Base-by-base conservation (phyloP, 2,329 filamentous ascomycete species). In the Lomentospora prolificans region DNA sequence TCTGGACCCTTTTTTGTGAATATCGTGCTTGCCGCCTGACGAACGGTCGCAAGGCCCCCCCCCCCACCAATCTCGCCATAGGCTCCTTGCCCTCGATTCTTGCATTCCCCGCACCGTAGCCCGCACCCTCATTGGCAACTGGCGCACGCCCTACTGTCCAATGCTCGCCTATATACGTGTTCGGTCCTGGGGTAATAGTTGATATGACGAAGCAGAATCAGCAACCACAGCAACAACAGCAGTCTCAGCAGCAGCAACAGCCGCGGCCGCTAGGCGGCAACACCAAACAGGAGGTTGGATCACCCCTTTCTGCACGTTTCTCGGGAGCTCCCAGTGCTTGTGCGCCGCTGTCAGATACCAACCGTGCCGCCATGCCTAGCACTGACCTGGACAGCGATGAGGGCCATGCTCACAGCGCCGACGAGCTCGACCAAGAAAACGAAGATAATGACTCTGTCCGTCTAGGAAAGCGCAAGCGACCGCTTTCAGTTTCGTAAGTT, bases 401-500 rank as follows among this genome's bases (percentile, higher is more conserved):
- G 36, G 69, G 67, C 56, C 69, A 71, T 59, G 59, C 64, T 55
- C 71, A 75, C 53, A 79, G 76, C 64, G 72, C 64, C 36, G 73
- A 73, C 52, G 72, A 74, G 48, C 63, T 66, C 51, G 70, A 73
- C 53, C 63, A 68, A 56, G 75, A 78, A 46, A 72, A 74, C 57
- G 72, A 76, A 57, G 71, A 72, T 55, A 65, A 70, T 51, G 72
- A 77, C 53, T 64, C 68, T 22, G 66, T 66, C 28, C 72, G 71
- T 54, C 70, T 66, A 58, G 74, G 77, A 57, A 84, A 84, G 67
- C 77, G 81, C 59, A 84, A 83, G 66, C 74, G 81, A 57, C 78
- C 79, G 58, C 74, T 82, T 52, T 82, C 80, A 58, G 80, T 82
- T 58, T 82, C 80, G 80, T 83, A 75, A 63, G 74, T 74, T 53